Evolutionary conservation across 2,329 filamentous ascomycete genomes (phyloP).

Genomic region (Trichoderma atrobrunneum): DNA sequence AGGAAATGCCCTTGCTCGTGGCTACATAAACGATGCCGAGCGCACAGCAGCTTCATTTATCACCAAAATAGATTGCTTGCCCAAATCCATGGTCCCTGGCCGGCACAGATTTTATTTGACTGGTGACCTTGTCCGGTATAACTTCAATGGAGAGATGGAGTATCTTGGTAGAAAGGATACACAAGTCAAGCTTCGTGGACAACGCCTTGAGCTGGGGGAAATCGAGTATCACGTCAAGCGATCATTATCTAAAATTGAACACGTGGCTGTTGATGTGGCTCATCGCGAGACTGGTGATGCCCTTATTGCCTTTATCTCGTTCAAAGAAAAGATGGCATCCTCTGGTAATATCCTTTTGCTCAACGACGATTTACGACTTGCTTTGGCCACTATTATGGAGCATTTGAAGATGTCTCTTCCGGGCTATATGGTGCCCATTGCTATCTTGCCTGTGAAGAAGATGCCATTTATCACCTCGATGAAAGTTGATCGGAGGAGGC

Average conservation of each 20-base stretch:
- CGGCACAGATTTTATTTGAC: conserved; percentile 26
- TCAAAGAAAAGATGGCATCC: not conserved
- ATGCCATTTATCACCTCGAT: conserved; percentile 22
- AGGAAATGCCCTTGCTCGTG: conserved; percentile 41
- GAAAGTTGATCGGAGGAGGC: conserved; percentile 21
- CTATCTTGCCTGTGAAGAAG: conserved; percentile 28
- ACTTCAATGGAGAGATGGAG: not conserved
- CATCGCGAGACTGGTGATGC: not conserved
- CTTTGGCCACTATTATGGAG: not conserved
- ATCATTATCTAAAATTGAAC: not conserved
- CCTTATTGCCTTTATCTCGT: conserved; percentile 1
- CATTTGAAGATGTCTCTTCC: conserved; percentile 23
- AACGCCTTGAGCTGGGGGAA: conserved; percentile 19
- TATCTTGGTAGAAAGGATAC: conserved; percentile 18
- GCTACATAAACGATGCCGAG: conserved; percentile 43
- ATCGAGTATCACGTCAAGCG: conserved; percentile 17
- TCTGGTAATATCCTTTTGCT: not conserved
- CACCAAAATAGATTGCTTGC: conserved; percentile 25
- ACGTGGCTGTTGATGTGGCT: conserved; percentile 6
- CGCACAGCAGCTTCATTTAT: conserved; percentile 31
- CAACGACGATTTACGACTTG: not conserved
- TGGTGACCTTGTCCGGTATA: conserved; percentile 22
- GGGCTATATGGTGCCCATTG: conserved; percentile 36
- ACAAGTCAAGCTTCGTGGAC: conserved; percentile 19
- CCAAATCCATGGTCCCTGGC: not conserved